Conservation (phyloP, 768 basidiomycete genomes). For the Lentinula boryana region DNA sequence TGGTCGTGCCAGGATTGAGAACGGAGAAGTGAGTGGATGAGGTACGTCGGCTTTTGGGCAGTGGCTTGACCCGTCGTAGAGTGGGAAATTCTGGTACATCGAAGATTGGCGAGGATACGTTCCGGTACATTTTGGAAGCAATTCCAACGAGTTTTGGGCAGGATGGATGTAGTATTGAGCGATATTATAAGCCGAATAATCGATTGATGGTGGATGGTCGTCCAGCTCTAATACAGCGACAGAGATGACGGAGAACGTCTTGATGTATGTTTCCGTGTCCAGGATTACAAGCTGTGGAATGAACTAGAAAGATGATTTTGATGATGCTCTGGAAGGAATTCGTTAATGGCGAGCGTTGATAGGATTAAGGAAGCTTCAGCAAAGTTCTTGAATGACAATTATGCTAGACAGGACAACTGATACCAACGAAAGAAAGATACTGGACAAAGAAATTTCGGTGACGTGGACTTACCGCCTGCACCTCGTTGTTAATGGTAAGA, state of each 20-base stretch:
- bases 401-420: not conserved
- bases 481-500: not conserved
- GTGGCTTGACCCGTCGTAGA: slow-evolving; percentile 65
- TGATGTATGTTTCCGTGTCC: not conserved
- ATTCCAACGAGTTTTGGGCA: not conserved
- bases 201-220: not conserved
- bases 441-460: not conserved
- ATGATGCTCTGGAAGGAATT: not conserved
- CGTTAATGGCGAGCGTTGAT: not conserved
- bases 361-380: not conserved
- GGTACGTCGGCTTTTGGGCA: slow-evolving; percentile 65
- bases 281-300: not conserved
- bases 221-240: not conserved
- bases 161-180: not conserved
- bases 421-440: not conserved
- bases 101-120: slow-evolving; percentile 41
- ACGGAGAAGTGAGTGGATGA: not conserved
- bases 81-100: slow-evolving; percentile 60
- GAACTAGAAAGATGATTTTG: not conserved
- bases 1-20: not conserved
- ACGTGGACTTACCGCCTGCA: not conserved
- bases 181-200: not conserved
- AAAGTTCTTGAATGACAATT: not conserved
- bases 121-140: not conserved
- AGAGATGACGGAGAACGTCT: not conserved